Evolutionary conservation across 768 basidiomycete species (phyloP).

Genomic region (Ramaria sp.): DNA sequence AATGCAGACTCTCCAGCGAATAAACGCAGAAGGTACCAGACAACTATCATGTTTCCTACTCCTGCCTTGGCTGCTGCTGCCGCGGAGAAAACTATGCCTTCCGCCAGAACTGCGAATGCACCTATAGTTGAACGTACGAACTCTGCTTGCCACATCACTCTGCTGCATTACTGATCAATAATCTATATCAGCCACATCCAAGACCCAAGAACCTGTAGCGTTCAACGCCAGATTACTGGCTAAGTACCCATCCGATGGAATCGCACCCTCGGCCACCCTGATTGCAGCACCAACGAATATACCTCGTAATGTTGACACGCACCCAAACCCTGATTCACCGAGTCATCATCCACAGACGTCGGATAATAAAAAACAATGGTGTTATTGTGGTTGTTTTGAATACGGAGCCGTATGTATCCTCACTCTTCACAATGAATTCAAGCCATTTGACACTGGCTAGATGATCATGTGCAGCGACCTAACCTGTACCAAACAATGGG

Average conservation of each 20-base stretch:
- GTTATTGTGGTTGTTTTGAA: background rate
- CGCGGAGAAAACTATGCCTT: background rate
- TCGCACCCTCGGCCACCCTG: no score
- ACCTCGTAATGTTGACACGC: background rate
- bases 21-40: background rate
- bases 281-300: background rate
- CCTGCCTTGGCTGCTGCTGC: background rate
- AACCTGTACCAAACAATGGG: constrained; percentile 1
- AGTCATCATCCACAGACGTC: background rate
- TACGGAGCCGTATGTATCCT: background rate
- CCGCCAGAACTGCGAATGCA: background rate
- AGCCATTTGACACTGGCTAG: background rate
- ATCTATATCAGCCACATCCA: no score
- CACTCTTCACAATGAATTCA: background rate
- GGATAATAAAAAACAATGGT: background rate
- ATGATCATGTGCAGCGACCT: constrained; percentile 1
- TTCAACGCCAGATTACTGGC: background rate
- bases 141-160: no score
- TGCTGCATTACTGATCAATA: no score
- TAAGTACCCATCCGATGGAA: no score
- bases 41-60: background rate
- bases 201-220: no score
- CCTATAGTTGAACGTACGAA: background rate
- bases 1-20: background rate
- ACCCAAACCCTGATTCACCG: background rate